phyloP scores from a whole-genome alignment of 2,329 filamentous ascomycete genomes.

The Phaeoacremonium minimum region DNA sequence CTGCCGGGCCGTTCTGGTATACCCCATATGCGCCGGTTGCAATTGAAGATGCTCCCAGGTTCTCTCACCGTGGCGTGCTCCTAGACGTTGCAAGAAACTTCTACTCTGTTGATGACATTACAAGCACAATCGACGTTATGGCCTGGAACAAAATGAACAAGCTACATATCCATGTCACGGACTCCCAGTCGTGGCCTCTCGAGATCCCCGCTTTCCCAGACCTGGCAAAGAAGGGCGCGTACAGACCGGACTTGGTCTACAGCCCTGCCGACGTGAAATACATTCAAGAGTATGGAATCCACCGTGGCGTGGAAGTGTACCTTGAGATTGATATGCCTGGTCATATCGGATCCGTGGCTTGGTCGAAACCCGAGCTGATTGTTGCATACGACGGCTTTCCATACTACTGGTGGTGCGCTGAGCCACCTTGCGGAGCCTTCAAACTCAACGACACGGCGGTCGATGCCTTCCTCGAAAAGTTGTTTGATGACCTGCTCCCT shows the following conservation, averaged over 20 bases:
- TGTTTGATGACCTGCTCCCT: constrained; percentile 75
- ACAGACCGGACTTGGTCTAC: constrained; percentile 64
- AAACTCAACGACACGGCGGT: constrained; percentile 72
- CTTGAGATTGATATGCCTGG: constrained; percentile 80
- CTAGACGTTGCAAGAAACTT: constrained; percentile 74
- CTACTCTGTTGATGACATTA: constrained; percentile 63
- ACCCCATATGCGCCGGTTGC: constrained; percentile 65
- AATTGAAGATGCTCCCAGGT: constrained; percentile 71
- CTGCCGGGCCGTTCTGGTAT: constrained; percentile 55
- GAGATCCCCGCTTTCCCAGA: constrained; percentile 73
- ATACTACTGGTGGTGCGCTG: constrained; percentile 54
- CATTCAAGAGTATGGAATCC: constrained; percentile 67
- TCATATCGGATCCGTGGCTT: constrained; percentile 65
- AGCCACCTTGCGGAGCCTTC: constrained; percentile 65
- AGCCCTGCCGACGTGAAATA: constrained; percentile 56
- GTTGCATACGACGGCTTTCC: constrained; percentile 56
- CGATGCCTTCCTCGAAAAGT: constrained; percentile 63
- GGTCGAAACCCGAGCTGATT: constrained; percentile 67
- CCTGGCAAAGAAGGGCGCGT: constrained; percentile 69
- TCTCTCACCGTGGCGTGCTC: constrained; percentile 73
- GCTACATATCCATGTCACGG: constrained; percentile 76
- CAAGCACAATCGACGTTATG: constrained; percentile 71
- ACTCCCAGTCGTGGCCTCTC: constrained; percentile 81
- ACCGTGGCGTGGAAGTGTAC: constrained; percentile 66
- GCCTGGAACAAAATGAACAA: constrained; percentile 80